These are phyloP conservation scores for Mortierella sp. DNA, from an alignment of 371 early-diverging fungal genomes.

Conservation along the genomic window DNA sequence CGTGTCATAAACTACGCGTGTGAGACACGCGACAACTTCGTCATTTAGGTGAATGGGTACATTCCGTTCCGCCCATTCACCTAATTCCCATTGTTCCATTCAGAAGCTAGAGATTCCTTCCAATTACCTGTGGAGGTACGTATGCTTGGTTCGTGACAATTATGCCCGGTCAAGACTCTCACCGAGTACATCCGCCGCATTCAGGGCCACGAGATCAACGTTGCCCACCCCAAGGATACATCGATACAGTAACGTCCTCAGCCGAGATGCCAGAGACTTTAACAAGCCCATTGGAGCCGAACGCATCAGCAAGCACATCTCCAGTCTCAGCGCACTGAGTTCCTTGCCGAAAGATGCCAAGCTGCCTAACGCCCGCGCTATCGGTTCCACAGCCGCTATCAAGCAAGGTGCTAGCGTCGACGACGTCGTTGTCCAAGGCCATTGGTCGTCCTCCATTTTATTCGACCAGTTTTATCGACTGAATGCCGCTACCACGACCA, in stretches of 20 bases:
- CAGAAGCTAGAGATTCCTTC: too few species aligned
- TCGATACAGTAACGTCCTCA: slow-evolving; percentile 2
- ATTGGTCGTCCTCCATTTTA: slow-evolving; percentile 19
- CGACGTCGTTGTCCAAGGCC: slow-evolving; percentile 39
- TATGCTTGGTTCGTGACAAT: too few species aligned
- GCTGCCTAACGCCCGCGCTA: slow-evolving; percentile 21
- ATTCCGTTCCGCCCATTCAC: too few species aligned
- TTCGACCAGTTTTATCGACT: slow-evolving; percentile 27
- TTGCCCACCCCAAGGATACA: slow-evolving; percentile 2
- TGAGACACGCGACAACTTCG: too few species aligned
- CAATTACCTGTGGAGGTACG: too few species aligned
- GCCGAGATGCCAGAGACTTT: slow-evolving; percentile 10
- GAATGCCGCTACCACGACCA: neutral
- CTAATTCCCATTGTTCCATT: too few species aligned
- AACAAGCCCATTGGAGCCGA: neutral
- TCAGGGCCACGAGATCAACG: slow-evolving; percentile 8
- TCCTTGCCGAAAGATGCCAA: slow-evolving; percentile 5
- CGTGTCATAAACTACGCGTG: too few species aligned
- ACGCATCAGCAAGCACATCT: slow-evolving; percentile 7
- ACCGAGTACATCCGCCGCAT: slow-evolving; percentile 4
- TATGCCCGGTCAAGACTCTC: slow-evolving; percentile 6
- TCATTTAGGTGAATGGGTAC: too few species aligned
- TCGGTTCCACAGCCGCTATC: slow-evolving; percentile 35
- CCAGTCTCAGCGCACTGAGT: neutral
- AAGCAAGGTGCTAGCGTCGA: slow-evolving; percentile 27